A percentile compares a stretch with the other conserved stretches of the same genome.
Conservation (phyloP, 1,139 yeast genomes). For the Suhomyces maxii region DNA sequence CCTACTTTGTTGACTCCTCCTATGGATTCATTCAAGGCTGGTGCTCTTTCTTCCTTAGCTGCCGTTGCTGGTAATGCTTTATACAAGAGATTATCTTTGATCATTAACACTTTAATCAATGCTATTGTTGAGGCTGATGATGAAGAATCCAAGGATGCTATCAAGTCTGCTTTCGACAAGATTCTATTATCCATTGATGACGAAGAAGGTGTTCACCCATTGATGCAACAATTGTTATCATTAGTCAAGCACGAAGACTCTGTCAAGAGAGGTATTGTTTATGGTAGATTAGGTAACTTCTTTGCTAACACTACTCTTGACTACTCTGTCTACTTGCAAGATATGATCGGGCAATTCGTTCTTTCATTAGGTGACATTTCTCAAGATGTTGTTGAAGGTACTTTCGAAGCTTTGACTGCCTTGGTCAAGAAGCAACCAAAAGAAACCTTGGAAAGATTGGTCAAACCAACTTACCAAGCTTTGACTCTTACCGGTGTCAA, state of each 20-base stretch:
- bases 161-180: conserved; percentile 61
- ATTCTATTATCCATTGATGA: conserved; percentile 70
- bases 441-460: conserved; percentile 72
- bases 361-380: conserved; percentile 72
- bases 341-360: conserved; percentile 72
- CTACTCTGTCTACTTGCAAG: conserved; percentile 71
- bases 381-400: conserved; percentile 60
- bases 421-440: conserved; percentile 72
- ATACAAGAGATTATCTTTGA: conserved; percentile 67
- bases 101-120: conserved; percentile 70
- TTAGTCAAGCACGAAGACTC: conserved; percentile 77
- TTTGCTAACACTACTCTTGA: conserved; percentile 67
- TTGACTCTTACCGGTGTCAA: conserved; percentile 63
- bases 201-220: conserved; percentile 81
- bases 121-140: conserved; percentile 48
- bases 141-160: conserved; percentile 38
- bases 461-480: conserved; percentile 76
- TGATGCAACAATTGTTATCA: conserved; percentile 77
- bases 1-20: conserved; percentile 85
- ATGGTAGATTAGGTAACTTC: conserved; percentile 69
- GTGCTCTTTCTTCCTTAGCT: conserved; percentile 85
- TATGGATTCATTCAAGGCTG: conserved; percentile 79
- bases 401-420: conserved; percentile 67
- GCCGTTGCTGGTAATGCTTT: conserved; percentile 88
- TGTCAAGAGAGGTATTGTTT: conserved; percentile 63